Evolutionary conservation across 1,284 basidiomycete species (phyloP).

Genomic region (Apiotrichum sp.): DNA sequence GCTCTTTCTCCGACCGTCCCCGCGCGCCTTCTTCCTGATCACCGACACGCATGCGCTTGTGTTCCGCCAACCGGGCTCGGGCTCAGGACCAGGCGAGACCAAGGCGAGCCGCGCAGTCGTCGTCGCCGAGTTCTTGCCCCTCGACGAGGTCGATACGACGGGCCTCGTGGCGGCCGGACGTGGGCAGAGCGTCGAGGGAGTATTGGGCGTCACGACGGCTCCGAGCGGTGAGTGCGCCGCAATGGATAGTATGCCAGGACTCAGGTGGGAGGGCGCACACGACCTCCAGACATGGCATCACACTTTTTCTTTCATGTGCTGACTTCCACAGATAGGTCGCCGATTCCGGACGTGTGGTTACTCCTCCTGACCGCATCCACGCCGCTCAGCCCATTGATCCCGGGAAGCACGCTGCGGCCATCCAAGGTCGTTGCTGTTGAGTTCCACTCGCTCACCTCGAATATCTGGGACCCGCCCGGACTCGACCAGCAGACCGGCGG

Average conservation of each 20-base stretch:
- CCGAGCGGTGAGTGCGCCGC: conserved; percentile 41
- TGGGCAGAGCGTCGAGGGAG: conserved; percentile 63
- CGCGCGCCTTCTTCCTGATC: conserved; percentile 43
- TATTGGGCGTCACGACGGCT: conserved; percentile 58
- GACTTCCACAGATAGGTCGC: conserved; percentile 46
- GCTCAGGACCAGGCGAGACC: conserved; percentile 17
- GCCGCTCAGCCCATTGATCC: conserved; percentile 32
- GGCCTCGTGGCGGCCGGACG: conserved; percentile 58
- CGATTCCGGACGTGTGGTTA: conserved; percentile 45
- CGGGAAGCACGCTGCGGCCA: conserved; percentile 38
- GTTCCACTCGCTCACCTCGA: conserved; percentile 49
- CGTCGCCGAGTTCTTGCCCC: conserved; percentile 74
- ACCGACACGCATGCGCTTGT: conserved; percentile 41
- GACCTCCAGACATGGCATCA: no score
- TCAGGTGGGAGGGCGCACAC: no score
- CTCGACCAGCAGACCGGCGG: conserved; percentile 11
- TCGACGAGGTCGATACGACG: conserved; percentile 62
- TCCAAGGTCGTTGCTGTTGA: conserved; percentile 47
- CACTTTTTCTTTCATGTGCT: conserved; percentile 14
- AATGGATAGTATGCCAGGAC: no score
- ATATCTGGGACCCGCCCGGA: conserved; percentile 46
- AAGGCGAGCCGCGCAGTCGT: conserved; percentile 38
- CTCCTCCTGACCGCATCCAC: conserved; percentile 36
- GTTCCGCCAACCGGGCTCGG: conserved; percentile 39
- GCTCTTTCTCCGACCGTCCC: conserved; percentile 42